Conservation (phyloP, 2,329 filamentous ascomycete species). For the Diaporthe caulivora region DNA sequence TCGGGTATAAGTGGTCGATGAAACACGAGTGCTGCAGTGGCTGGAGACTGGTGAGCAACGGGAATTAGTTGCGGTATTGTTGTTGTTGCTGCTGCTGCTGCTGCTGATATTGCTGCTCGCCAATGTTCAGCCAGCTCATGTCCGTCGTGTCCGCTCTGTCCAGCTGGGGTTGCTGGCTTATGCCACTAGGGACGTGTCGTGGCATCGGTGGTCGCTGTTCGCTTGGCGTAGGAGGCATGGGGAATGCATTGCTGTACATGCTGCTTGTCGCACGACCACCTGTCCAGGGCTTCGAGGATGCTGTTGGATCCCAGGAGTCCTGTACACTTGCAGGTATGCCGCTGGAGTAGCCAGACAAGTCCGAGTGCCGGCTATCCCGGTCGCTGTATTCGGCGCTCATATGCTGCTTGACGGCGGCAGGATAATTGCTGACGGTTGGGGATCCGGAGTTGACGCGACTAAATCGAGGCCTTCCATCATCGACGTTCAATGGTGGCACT, state of each 20-base stretch:
- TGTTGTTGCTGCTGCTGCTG: slow-evolving; percentile 19
- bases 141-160: slow-evolving; percentile 67
- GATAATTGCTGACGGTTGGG: slow-evolving; percentile 74
- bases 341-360: slow-evolving; percentile 69
- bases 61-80: slow-evolving; percentile 33
- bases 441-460: slow-evolving; percentile 77
- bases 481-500: slow-evolving; percentile 75
- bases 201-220: slow-evolving; percentile 45
- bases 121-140: slow-evolving; percentile 86
- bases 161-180: slow-evolving; percentile 64
- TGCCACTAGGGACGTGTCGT: slow-evolving; percentile 48
- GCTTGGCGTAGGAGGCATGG: slow-evolving; percentile 53
- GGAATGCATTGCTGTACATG: slow-evolving; percentile 62
- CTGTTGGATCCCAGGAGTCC: slow-evolving; percentile 66
- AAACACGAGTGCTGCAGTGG: slow-evolving; percentile 13
- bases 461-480: slow-evolving; percentile 71
- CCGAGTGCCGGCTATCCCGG: slow-evolving; percentile 64
- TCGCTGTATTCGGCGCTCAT: slow-evolving; percentile 71
- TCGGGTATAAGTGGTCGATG: slow-evolving; percentile 35
- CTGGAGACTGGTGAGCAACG: slow-evolving; percentile 1
- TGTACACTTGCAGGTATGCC: slow-evolving; percentile 74
- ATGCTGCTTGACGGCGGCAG: slow-evolving; percentile 65
- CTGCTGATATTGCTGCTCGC: slow-evolving; percentile 52
- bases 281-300: slow-evolving; percentile 59
- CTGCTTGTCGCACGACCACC: slow-evolving; percentile 64